Evolutionary conservation across 139 green algal species (phyloP).

Genomic region (Auxenochlorella pyrenoidosa): DNA sequence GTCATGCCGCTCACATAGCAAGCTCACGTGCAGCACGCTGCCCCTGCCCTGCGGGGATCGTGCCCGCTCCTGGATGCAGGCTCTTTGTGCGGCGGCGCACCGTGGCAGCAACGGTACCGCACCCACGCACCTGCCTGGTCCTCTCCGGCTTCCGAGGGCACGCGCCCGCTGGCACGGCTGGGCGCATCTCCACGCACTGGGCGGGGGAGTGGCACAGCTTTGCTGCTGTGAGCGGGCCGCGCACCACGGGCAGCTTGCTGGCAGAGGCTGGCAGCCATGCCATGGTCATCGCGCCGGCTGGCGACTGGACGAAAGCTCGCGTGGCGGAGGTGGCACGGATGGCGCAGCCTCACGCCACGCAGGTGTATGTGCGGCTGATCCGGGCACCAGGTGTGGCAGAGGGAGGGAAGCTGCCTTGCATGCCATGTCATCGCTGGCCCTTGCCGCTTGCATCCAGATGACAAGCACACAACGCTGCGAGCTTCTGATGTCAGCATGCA

Average conservation of each 20-base stretch:
- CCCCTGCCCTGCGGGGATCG: too few species aligned
- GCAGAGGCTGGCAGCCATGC: neutral
- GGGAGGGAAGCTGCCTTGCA: neutral
- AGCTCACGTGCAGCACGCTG: too few species aligned
- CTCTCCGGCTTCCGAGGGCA: neutral
- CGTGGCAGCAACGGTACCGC: neutral
- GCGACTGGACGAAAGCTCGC: conserved; percentile 5
- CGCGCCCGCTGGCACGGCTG: neutral
- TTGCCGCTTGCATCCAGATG: neutral
- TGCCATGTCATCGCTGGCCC: neutral
- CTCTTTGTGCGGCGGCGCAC: conserved; percentile 1
- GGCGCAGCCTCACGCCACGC: neutral
- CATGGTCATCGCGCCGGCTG: conserved; percentile 3
- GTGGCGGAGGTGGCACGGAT: neutral
- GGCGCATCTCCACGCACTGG: neutral
- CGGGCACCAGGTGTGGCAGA: neutral
- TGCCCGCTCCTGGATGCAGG: too few species aligned
- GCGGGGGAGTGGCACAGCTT: neutral
- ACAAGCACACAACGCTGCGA: too few species aligned
- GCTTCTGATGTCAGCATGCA: too few species aligned
- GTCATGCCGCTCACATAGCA: too few species aligned
- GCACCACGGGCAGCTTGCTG: neutral
- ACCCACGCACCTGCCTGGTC: neutral
- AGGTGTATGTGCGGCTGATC: neutral
- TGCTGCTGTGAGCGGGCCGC: neutral